Evolutionary conservation across 2,329 filamentous ascomycete species (phyloP), one percentile per base, ranked within the genome.

Genomic region (Amauroascus niger): DNA sequence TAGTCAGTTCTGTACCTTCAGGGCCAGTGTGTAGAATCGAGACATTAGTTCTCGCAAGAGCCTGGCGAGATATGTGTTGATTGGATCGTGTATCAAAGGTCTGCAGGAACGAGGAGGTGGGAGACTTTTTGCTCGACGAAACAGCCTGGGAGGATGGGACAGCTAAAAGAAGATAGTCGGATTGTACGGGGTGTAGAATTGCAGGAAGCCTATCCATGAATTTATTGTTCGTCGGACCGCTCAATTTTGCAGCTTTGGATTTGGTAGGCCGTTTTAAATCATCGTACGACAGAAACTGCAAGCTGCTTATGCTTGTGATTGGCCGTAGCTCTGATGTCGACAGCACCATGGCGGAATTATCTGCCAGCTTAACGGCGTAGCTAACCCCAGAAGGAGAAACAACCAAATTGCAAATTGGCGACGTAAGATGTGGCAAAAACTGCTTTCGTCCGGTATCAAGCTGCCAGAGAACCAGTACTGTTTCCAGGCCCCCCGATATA

Each of bases 401-500:
- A 3, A 86, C 83, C 41, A 98, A 79, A 61, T 86, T 88, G 66
- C 93, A 86, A 33, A 98, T 86, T 24, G 83, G 82, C 5, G 88
- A 87, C 22, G 87, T 85, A 54, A 98, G 77, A 77, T 97, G 89
- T n/a, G 93, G 93, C 26, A 98, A 74, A 64, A 84, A 88, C 64
- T 93, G 86, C 63, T 82, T 82, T 65, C 84, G 84, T 58, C 83
- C 83, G 0, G 91, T 96, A 60, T 94, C 87, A 54, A 96, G 76
- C 70, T 98, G 93, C 90, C 90, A 97, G 30, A 96, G 74, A 7
- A 95, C 87, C 40, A 98, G 76, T 18, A 88, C 86, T 6, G 88
- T 90, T 70, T 98, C 93, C 20, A 83, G 82, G 30, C 93, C 93
- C 64, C 93, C 93, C 54, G 93, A 97, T 50, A 98, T 84, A 55